Evolutionary conservation across 768 basidiomycete species (phyloP).

Genomic region (Pholiota conissans): DNA sequence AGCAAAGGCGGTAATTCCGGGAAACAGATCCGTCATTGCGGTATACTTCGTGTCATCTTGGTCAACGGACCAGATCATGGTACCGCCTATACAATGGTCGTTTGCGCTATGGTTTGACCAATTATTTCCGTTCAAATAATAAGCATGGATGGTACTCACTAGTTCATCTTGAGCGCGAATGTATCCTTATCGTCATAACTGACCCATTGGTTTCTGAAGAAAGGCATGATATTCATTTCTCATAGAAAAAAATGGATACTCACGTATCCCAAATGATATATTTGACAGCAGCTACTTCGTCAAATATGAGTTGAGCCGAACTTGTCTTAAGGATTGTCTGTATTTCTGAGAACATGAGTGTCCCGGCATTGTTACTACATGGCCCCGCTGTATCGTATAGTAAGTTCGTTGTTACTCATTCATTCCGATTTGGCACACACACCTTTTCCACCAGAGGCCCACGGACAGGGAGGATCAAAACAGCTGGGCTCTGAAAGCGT

Average conservation of each 20-base stretch:
- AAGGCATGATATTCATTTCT: too few relatives aligned
- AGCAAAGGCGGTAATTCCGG: not conserved
- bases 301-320: constrained; percentile 12
- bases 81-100: constrained; percentile 20
- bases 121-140: too few relatives aligned
- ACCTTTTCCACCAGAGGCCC: constrained; percentile 16
- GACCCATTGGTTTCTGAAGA: constrained; percentile 24
- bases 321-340: constrained; percentile 13
- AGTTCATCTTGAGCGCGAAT: constrained; percentile 21
- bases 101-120: constrained; percentile 19
- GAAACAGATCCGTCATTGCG: not conserved
- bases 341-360: constrained; percentile 16
- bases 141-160: constrained; percentile 7
- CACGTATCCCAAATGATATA: constrained; percentile 22
- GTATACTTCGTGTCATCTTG: constrained; percentile 7
- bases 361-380: constrained; percentile 11
- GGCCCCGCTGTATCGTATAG: not conserved
- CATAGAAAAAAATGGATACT: not conserved
- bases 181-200: constrained; percentile 23
- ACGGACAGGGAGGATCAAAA: constrained; percentile 19
- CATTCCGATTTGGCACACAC: too few relatives aligned
- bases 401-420: too few relatives aligned
- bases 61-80: constrained; percentile 22
- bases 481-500: constrained; percentile 19
- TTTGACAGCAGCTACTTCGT: constrained; percentile 24